Evolutionary conservation across 495 filamentous ascomycete genomes (phyloP), one percentile per base, ranked within the genome.

Genomic region (Aspergillus biplanus): DNA sequence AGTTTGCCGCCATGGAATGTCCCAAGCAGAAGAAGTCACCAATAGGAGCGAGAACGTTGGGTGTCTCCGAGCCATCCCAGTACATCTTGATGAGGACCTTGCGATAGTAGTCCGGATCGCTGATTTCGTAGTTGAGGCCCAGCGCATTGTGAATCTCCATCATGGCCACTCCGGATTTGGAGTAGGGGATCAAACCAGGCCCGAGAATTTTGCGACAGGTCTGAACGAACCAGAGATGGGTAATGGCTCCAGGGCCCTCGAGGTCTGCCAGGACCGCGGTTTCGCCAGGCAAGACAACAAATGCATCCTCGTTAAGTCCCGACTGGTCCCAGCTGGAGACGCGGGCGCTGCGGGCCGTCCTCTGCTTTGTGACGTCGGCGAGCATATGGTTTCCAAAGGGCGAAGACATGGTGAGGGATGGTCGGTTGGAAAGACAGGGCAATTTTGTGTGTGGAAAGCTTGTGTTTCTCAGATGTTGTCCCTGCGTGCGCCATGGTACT

Each of bases 81-180:
- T 70, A 70, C 65, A 70, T 70, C 60, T 65, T 65, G 52, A 70
- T 65, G 16, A 70, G 62, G 33, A 70, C 65, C 46, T 70, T 70
- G 58, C 67, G 67, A 47, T 69, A 69, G 67, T 69, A 69, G 62
- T 69, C 65, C 3, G 67, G 67, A 50, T 69, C 67, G 33, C 52
- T 69, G 49, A 54, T 16, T 56, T 69, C 67, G 39, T 69, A 67
- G 57, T 67, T 70, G 59, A 70, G 62, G 47, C 68, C 68, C 8
- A 63, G 63, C 0, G 62, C 65, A 57, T 67, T 67, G 52, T 65
- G 59, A 16, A 67, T 62, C 39, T 70, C 68, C 56, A 64, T 63
- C 65, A 70, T 70, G 27, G 65, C 65, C 0, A 67, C 65, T 0
- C 68, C 68, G 33, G 65, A 67, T 56, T 70, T 67, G 50, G 68